Evolutionary conservation across 257 asterid species (phyloP).

Genomic region (Primulina tabacum): DNA sequence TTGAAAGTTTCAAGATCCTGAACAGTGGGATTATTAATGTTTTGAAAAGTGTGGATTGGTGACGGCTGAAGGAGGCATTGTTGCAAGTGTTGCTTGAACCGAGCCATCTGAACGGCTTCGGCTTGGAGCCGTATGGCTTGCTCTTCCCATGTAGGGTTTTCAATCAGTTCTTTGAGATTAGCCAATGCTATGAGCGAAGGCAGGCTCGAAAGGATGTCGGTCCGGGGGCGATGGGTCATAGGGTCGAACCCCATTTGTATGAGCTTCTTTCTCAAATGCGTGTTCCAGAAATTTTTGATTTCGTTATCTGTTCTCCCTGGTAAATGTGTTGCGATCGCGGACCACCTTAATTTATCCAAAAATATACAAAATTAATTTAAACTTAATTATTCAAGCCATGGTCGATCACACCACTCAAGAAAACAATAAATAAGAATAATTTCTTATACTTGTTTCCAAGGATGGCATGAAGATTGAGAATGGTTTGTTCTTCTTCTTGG

Average conservation of each 20-base stretch:
- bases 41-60: constrained; percentile 14
- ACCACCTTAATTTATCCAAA: constrained; percentile 47
- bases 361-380: background rate
- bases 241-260: constrained; percentile 88
- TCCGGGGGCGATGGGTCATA: constrained; percentile 77
- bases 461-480: constrained; percentile 73
- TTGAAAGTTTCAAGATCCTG: constrained; percentile 30
- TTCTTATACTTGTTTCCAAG: constrained; percentile 70
- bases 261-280: constrained; percentile 73
- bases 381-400: too few species aligned
- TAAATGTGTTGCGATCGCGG: constrained; percentile 73
- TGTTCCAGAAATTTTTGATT: constrained; percentile 84
- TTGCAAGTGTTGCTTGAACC: constrained; percentile 55
- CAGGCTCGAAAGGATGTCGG: constrained; percentile 60
- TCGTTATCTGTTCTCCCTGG: constrained; percentile 87
- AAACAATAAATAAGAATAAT: background rate
- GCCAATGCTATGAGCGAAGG: constrained; percentile 78
- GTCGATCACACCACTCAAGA: background rate
- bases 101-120: constrained; percentile 59
- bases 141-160: constrained; percentile 55
- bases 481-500: constrained; percentile 74
- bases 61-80: constrained; percentile 48
- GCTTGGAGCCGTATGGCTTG: constrained; percentile 57
- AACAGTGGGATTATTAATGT: constrained; percentile 13
- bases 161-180: constrained; percentile 54